Evolutionary conservation across 768 basidiomycete species (phyloP), one percentile per base, ranked within the genome.

Genomic region (Polyporus arcularius): DNA sequence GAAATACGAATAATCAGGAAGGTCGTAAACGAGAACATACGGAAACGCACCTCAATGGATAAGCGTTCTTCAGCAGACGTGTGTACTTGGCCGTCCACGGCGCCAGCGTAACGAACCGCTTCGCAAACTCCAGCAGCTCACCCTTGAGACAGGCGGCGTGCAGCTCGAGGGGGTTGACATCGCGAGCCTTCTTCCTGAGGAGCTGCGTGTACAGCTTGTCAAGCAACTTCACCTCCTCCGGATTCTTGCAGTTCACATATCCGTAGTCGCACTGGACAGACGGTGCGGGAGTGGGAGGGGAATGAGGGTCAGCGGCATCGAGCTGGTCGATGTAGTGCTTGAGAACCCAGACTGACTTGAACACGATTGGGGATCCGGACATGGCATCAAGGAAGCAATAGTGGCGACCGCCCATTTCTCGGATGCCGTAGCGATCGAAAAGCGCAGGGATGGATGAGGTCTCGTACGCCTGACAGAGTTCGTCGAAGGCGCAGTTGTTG

Each of bases 261-360:
- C 78, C 77, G 39, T 78, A 78, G 64, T 79, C 21, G 1, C 21
- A 26, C 21, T 26, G 21, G 21, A 26, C 21, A 26, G 21, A 26
- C 21, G 21, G 21, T 2, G 21, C 21, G 21, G 21, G 21, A 26
- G 21, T 26, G 21, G 21, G 10, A 2, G 30, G 31, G 21, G 21
- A 26, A 16, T 12, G 12, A 5, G 26, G 48, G 28, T 4, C 5
- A 15, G 30, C 18, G 6, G 26, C 5, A 26, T 32, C 50, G 50
- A 53, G 48, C 21, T n/a, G 47, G n/a, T 53, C 57, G 45, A 71
- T 60, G 53, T 68, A 72, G 47, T 71, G 69, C 64, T 77, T 79
- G 42, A 79, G 68, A 31, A 68, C 21, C 77, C 77, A 79, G 16
- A 78, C 77, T 4, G 76, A 75, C 41, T 69, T 68, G 32, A 49